Evolutionary conservation across 805 yeast genomes (phyloP), one percentile per base, ranked within the genome.

Genomic region (Metschnikowia lachancei): DNA sequence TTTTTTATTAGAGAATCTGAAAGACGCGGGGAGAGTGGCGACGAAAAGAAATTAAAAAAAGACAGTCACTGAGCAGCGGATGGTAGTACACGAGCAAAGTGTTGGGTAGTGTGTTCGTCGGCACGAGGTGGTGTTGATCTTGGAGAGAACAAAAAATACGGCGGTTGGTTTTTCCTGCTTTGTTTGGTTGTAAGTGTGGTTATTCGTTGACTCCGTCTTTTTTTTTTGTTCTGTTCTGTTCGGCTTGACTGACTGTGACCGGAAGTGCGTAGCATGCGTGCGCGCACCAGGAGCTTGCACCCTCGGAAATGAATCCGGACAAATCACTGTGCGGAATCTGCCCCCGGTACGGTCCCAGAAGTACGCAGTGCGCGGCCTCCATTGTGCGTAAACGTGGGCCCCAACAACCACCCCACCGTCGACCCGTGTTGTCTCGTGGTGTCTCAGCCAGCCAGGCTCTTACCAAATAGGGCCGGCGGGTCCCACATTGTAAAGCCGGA

Each of bases 251-350:
- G 17, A 8, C 13, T 11, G n/a, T 36, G 18, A 24, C 39, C 39
- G 39, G 39, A 36, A 36, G 19, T 36, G 20, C 18, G 12, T 17
- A 11, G 28, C 18, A 33, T 19, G 36, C 53, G 58, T 54, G 58
- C 49, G 48, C 29, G 37, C 12, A 50, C 58, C 58, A 32, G 26
- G 26, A 41, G 26, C 14, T n/a, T 41, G 28, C 51, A 50, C 51
- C 54, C 56, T 50, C 54, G 56, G 31, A 26, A 22, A 19, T 29
- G 17, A 36, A 12, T 19, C 43, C 41, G 43, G 53, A 39, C 56
- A 41, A 54, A 54, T 54, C 49, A 43, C 34, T 32, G 38, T 17
- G 37, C 43, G 31, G 31, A n/a, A 33, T 16, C 30, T 32, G 46
- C 54, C 53, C 39, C 41, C 53, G 56, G 53, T 8, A 37, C 51